Base-by-base conservation (phyloP, 1,139 yeast species). In the Scheffersomyces illinoinensis region DNA sequence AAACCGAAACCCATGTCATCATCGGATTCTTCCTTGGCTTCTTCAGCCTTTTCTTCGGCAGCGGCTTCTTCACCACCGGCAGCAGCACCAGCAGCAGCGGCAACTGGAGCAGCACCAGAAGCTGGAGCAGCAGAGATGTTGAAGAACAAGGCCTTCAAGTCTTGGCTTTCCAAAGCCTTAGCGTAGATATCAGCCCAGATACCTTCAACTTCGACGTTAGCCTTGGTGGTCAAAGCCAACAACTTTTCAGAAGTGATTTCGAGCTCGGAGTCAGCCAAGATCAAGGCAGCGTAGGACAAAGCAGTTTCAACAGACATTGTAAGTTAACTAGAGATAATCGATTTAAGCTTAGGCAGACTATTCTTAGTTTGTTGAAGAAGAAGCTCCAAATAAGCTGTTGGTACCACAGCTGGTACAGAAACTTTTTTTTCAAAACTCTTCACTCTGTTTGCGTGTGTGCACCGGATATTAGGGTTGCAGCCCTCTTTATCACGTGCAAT, bases 121-220 rank as follows among this genome's bases (percentile, higher is more conserved):
- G 82, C 81, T 64, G 79, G 81, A 68, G 79, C 70, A 66, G 84
- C 76, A 63, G 91, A 88, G 82, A 91, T 85, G 77, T 91, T 89
- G 82, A 88, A 86, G 78, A 91, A 85, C 78, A 92, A 85, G 76
- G 91, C 93, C 88, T 93, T 93, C 79, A 95, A 84, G 88, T 93
- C 88, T 86, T 91, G 91, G 80, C 98, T 98, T 82, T 90, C 97
- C 76, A 95, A 88, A 78, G 98, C 98, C 86, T 91, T 90, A 76
- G 98, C 96, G 85, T 85, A 95, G 75, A 91, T 87, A 75, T 91
- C 93, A 76, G 97, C 91, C 98, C 98, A 93, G 85, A 91, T 86
- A 83, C 82, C 68, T 65, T 93, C 97, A 75, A 92, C 89, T 59
- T 66, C 68, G 52, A 66, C 60, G 63, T 64, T 64, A 72, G 97